Conservation (phyloP, 768 basidiomycete genomes). For the Pleurotus giganteus region DNA sequence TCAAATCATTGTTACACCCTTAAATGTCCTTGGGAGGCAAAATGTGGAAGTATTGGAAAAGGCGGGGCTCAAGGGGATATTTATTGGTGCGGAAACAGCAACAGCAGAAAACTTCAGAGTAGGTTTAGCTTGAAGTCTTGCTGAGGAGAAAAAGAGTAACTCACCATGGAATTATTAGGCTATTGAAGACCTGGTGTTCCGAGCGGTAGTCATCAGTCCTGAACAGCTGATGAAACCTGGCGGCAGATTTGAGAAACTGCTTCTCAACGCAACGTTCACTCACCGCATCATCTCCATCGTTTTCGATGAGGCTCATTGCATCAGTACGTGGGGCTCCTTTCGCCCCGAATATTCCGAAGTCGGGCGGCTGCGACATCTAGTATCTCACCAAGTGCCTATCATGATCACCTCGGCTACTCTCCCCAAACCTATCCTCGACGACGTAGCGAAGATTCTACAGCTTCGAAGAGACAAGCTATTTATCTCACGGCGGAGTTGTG, state of each 20-base stretch:
- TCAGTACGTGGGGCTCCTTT: slow-evolving; percentile 32
- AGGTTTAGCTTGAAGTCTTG: not conserved
- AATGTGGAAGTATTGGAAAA: slow-evolving; percentile 11
- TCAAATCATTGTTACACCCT: slow-evolving; percentile 23
- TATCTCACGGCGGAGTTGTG: not conserved
- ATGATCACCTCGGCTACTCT: not conserved
- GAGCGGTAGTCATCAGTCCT: slow-evolving; percentile 21
- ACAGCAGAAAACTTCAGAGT: slow-evolving; percentile 17
- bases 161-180: too few species aligned
- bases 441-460: not conserved
- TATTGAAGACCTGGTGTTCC: slow-evolving; percentile 17
- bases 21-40: slow-evolving; percentile 23
- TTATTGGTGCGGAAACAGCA: slow-evolving; percentile 17
- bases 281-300: slow-evolving; percentile 25
- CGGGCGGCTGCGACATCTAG: slow-evolving; percentile 12
- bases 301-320: slow-evolving; percentile 35
- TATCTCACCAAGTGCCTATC: slow-evolving; percentile 12
- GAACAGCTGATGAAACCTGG: slow-evolving; percentile 18
- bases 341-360: slow-evolving; percentile 24
- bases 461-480: not conserved
- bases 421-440: not conserved
- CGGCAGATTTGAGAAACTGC: slow-evolving; percentile 10
- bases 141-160: not conserved
- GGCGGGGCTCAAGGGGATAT: slow-evolving; percentile 17
- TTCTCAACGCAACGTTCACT: slow-evolving; percentile 19